Evolutionary conservation across 2,329 filamentous ascomycete species (phyloP).

Genomic region (Aspergillus sp.): DNA sequence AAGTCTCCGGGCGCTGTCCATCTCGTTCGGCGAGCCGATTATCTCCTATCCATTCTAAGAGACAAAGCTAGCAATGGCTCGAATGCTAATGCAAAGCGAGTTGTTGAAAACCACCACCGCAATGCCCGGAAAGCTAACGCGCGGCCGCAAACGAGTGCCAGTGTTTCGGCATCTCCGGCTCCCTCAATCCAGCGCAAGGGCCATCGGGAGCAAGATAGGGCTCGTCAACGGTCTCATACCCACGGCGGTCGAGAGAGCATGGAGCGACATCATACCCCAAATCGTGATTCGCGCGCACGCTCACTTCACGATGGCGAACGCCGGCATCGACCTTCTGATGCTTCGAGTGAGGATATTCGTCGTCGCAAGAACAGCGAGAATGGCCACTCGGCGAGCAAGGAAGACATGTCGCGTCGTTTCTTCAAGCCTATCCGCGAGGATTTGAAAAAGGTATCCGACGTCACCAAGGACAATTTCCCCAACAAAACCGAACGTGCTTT

Average conservation of each 20-base stretch:
- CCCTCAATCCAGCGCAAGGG: slow-evolving; percentile 47
- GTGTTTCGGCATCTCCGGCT: slow-evolving; percentile 52
- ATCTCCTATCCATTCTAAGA: slow-evolving; percentile 90
- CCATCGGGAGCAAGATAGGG: slow-evolving; percentile 47
- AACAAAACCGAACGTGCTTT: slow-evolving; percentile 49
- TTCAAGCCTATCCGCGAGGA: slow-evolving; percentile 53
- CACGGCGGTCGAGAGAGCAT: slow-evolving; percentile 47
- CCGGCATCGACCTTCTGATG: slow-evolving; percentile 40
- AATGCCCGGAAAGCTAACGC: slow-evolving; percentile 77
- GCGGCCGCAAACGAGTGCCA: slow-evolving; percentile 40
- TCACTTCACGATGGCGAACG: slow-evolving; percentile 40
- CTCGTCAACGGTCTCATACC: slow-evolving; percentile 47
- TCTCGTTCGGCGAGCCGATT: slow-evolving; percentile 91
- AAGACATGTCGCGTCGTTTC: slow-evolving; percentile 49
- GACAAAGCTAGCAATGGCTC: slow-evolving; percentile 75
- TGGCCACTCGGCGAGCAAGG: slow-evolving; percentile 34
- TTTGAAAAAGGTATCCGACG: slow-evolving; percentile 48
- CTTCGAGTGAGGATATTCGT: slow-evolving; percentile 39
- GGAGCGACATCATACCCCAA: slow-evolving; percentile 50
- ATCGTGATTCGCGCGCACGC: slow-evolving; percentile 42
- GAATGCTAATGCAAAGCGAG: slow-evolving; percentile 70
- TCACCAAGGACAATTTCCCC: slow-evolving; percentile 52
- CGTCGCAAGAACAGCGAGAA: slow-evolving; percentile 45
- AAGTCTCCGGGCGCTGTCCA: slow-evolving; percentile 98
- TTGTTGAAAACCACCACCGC: slow-evolving; percentile 89